These are phyloP conservation scores for Phytophthora tentaculata DNA, from an alignment of 352 stramenopile species.

Conservation along the genomic window DNA sequence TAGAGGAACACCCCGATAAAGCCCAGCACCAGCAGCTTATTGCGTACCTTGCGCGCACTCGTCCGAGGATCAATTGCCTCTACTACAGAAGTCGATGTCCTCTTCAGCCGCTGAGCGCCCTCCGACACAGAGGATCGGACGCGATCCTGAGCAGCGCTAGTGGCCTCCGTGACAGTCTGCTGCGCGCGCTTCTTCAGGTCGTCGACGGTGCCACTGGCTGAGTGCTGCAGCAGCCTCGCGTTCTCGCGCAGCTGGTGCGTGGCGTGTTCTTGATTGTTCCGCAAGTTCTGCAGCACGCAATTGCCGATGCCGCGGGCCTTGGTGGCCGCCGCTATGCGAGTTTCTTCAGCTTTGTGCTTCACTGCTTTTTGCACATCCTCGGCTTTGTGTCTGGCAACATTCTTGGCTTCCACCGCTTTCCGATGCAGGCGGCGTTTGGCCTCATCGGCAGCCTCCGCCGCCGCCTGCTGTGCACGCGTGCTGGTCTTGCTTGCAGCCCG, in stretches of 20 bases:
- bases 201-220: slow-evolving; percentile 47
- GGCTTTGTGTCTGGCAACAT: slow-evolving; percentile 9
- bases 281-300: slow-evolving; percentile 51
- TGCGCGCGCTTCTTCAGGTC: slow-evolving; percentile 28
- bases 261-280: slow-evolving; percentile 50
- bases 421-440: slow-evolving; percentile 25
- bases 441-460: slow-evolving; percentile 10
- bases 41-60: slow-evolving; percentile 48
- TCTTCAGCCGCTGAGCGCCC: slow-evolving; percentile 54
- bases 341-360: slow-evolving; percentile 32
- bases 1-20: slow-evolving; percentile 77
- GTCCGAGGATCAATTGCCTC: slow-evolving; percentile 60
- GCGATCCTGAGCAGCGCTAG: slow-evolving; percentile 40
- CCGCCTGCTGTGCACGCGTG: slow-evolving; percentile 4
- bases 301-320: slow-evolving; percentile 43
- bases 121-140: slow-evolving; percentile 44
- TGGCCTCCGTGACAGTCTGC: slow-evolving; percentile 36
- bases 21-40: slow-evolving; percentile 64
- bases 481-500: slow-evolving; percentile 24
- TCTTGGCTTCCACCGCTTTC: slow-evolving; percentile 20
- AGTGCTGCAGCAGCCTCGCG: slow-evolving; percentile 36
- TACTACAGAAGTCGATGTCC: slow-evolving; percentile 56
- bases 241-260: slow-evolving; percentile 54
- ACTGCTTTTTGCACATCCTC: slow-evolving; percentile 21
- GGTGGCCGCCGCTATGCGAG: slow-evolving; percentile 18